Evolutionary conservation across 257 asterid species (phyloP).

Genomic region (Echites panduratus): DNA sequence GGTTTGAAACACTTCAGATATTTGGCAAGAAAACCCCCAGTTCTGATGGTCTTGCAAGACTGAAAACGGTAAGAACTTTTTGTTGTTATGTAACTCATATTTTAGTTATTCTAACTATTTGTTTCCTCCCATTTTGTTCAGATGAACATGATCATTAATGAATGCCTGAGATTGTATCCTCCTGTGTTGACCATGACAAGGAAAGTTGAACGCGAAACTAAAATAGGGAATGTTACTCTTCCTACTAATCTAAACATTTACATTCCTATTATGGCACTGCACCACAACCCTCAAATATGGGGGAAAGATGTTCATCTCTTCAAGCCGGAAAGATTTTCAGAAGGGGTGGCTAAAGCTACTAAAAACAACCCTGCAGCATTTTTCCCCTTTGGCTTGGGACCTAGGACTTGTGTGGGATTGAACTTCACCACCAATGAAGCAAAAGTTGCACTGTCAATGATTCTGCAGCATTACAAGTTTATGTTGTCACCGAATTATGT

Average conservation of each 20-base stretch:
- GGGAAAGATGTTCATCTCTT: constrained; percentile 20
- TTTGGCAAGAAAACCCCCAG: constrained; percentile 16
- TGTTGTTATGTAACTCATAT: background rate
- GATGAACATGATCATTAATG: constrained; percentile 26
- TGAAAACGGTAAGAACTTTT: constrained; percentile 10
- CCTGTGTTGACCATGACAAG: constrained; percentile 1
- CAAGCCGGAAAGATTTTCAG: constrained; percentile 27
- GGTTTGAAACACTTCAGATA: constrained; percentile 19
- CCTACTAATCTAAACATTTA: constrained; percentile 12
- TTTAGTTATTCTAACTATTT: background rate
- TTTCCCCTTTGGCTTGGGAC: constrained; percentile 28
- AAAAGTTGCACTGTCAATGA: constrained; percentile 13
- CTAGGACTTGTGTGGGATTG: constrained; percentile 25
- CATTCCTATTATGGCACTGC: constrained; percentile 13
- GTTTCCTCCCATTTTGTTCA: background rate
- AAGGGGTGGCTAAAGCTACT: constrained; percentile 28
- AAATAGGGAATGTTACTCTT: constrained; percentile 18
- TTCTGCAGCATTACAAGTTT: background rate
- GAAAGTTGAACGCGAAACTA: constrained; percentile 1
- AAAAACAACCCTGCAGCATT: constrained; percentile 16
- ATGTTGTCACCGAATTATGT: background rate
- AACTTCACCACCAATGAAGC: constrained; percentile 21
- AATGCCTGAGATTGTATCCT: constrained; percentile 22
- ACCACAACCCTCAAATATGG: constrained; percentile 16
- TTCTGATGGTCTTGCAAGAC: constrained; percentile 15